Percentiles rank a stretch among this genome's conserved stretches.
phyloP scores from a whole-genome alignment of 140 eudicot species.

The Ambrosia hybrid region DNA sequence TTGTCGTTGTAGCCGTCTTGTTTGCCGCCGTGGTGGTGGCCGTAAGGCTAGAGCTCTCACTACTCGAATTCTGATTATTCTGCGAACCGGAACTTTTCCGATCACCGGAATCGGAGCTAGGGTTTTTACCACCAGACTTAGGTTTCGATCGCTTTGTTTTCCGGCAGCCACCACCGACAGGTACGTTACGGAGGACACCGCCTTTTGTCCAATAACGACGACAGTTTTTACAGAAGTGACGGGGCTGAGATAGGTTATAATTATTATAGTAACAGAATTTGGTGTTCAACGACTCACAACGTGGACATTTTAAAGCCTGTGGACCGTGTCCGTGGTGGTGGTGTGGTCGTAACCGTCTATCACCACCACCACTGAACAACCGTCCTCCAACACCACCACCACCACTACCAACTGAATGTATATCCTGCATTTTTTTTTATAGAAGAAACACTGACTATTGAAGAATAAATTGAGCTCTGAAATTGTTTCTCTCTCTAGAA shows the following conservation, averaged over 20 bases:
- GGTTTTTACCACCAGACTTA: constrained; percentile 18
- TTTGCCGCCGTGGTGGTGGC: constrained; percentile 40
- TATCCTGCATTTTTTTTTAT: constrained; percentile 43
- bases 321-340: constrained; percentile 48
- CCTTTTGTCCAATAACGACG: constrained; percentile 92
- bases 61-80: constrained; percentile 56
- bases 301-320: constrained; percentile 66
- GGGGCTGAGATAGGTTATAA: constrained; percentile 81
- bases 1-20: background rate
- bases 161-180: constrained; percentile 92
- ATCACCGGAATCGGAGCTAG: constrained; percentile 24
- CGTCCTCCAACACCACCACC: constrained; percentile 34
- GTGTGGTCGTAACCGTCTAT: constrained; percentile 54
- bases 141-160: constrained; percentile 63
- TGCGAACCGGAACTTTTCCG: constrained; percentile 26
- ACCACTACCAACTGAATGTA: constrained; percentile 45
- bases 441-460: background rate
- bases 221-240: constrained; percentile 80
- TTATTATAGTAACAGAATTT: constrained; percentile 85
- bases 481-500: constrained; percentile 38
- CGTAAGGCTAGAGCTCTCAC: constrained; percentile 73
- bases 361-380: constrained; percentile 47
- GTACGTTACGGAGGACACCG: constrained; percentile 88
- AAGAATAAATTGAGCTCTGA: constrained; percentile 20
- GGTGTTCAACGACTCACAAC: constrained; percentile 74